Evolutionary conservation across 495 filamentous ascomycete genomes (phyloP), one percentile per base, ranked within the genome.

Genomic region (Neurospora sp.): DNA sequence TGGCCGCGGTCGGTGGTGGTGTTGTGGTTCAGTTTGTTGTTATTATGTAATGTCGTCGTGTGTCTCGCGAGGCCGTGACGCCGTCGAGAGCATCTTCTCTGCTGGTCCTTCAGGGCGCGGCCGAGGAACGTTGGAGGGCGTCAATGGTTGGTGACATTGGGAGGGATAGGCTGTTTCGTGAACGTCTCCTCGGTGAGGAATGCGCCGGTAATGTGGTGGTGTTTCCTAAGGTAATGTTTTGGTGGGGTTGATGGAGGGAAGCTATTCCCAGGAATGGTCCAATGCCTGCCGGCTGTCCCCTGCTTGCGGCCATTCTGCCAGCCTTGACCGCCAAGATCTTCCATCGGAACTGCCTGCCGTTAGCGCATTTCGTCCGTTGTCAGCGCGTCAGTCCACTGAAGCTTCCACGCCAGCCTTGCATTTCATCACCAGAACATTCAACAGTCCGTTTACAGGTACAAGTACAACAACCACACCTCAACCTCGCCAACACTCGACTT

Each of bases 1-100:
- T 79, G 72, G 74, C 71, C 61, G 40, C 31, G 38, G 70, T 73
- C 48, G 20, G 48, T 27, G 22, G 22, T 27, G 22, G 22, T 27
- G 22, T 27, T 27, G 48, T 65, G 53, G 9, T 65, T 65, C 44
- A 20, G 45, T 27, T 53, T 27, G 20, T 53, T 53, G 3, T 53
- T 53, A 22, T 22, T 61, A 35, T 31, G 22, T 61, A 4, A 61
- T 35, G 53, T 61, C 53, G 53, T 31, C 53, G 20, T 27, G 22
- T 61, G 53, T 65, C 53, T 35, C 53, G 53, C 53, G 53, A 65
- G 7, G 53, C 53, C 27, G 53, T 65, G 53, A 65, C 22, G 53
- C 53, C 53, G 27, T 65, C 53, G 53, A 65, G 53, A 31, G 53
- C 40, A 38, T 69, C 40, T 39, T 69, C 40, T 69, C 35, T 45